Percentiles rank a stretch among this genome's conserved stretches.
These are phyloP conservation scores for Clathrospora elynae DNA, from an alignment of 2,329 filamentous ascomycete genomes.

Conservation along the genomic window DNA sequence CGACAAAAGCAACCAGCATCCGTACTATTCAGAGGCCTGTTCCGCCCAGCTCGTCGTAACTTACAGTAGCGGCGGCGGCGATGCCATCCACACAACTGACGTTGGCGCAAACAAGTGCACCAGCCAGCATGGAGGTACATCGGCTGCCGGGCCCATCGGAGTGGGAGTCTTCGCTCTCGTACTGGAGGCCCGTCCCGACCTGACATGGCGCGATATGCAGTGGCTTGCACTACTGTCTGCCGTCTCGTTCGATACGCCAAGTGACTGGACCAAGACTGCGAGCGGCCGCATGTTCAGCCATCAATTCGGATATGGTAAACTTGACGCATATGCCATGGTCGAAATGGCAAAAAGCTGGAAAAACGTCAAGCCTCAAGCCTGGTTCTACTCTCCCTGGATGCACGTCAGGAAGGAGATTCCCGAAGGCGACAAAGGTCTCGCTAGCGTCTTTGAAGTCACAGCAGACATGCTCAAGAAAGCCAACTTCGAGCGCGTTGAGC, in stretches of 20 bases:
- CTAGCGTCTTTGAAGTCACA: constrained; percentile 81
- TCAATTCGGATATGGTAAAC: constrained; percentile 92
- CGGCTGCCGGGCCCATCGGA: constrained; percentile 89
- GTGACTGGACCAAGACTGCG: constrained; percentile 80
- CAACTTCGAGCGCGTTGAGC: constrained; percentile 86
- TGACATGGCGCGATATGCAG: constrained; percentile 94
- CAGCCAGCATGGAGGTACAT: constrained; percentile 86
- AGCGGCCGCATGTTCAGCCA: constrained; percentile 90
- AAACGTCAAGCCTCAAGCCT: constrained; percentile 91
- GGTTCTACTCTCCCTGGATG: constrained; percentile 92
- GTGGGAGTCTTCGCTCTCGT: constrained; percentile 91
- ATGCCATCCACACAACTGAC: constrained; percentile 95
- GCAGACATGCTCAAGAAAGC: constrained; percentile 77
- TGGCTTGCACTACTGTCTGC: constrained; percentile 87
- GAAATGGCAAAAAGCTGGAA: constrained; percentile 85
- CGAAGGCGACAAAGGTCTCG: constrained; percentile 78
- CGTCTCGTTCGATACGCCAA: constrained; percentile 75
- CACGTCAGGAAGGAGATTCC: constrained; percentile 86
- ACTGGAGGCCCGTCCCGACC: constrained; percentile 79
- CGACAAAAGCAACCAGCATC: constrained; percentile 83
- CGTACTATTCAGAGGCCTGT: constrained; percentile 95
- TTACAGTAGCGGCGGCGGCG: constrained; percentile 87
- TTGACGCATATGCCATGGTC: constrained; percentile 85
- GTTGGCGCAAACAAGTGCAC: constrained; percentile 84
- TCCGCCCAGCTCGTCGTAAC: constrained; percentile 95